Conservation (phyloP, 2,329 filamentous ascomycete species). For the Colletotrichum phormii region DNA sequence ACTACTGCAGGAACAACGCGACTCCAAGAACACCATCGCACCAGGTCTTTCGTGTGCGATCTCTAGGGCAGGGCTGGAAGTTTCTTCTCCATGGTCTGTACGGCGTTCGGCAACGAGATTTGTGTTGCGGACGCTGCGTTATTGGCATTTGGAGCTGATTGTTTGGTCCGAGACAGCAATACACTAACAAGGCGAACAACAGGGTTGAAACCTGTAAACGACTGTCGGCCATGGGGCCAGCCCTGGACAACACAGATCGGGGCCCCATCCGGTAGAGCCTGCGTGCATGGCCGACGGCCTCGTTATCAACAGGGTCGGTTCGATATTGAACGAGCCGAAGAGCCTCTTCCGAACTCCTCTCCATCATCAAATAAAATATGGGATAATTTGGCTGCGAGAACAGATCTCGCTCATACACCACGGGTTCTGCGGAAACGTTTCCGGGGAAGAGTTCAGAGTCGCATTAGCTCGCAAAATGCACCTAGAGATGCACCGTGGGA, state of each 20-base stretch:
- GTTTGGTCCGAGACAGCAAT: neutral
- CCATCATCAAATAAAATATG: neutral
- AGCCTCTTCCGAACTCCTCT: neutral
- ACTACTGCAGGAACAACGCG: conserved; percentile 35
- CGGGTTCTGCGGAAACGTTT: neutral
- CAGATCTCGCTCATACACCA: neutral
- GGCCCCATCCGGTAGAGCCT: conserved; percentile 21
- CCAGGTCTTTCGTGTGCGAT: conserved; percentile 12
- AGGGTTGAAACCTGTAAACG: conserved; percentile 9
- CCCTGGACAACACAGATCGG: conserved; percentile 9
- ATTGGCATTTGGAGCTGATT: neutral
- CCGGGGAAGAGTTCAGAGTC: neutral
- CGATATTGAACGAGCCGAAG: neutral
- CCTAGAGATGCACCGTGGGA: neutral
- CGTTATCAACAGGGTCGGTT: conserved; percentile 22
- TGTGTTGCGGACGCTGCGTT: conserved; percentile 3
- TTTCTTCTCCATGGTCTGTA: neutral
- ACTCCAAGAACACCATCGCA: conserved; percentile 20
- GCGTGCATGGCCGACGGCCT: conserved; percentile 6
- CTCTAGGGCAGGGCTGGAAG: neutral
- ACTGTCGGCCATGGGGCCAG: conserved; percentile 3
- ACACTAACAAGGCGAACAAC: neutral
- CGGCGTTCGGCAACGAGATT: conserved; percentile 7
- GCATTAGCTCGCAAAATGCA: conserved; percentile 9
- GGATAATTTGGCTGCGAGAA: neutral